Base-by-base conservation (phyloP, 306 rosid genomes). In the Astragalus membranaceus region DNA sequence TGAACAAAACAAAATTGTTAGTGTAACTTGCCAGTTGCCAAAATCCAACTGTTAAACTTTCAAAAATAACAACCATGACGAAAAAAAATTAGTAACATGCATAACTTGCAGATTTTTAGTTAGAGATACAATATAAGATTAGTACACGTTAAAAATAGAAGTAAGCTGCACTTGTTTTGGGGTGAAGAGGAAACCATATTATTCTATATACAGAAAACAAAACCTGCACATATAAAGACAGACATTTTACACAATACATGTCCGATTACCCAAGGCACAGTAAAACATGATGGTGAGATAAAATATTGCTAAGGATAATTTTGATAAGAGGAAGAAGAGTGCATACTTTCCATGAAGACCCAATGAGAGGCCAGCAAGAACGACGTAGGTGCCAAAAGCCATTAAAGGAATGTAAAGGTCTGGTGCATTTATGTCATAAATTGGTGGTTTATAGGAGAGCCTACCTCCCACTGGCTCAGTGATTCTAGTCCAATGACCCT, bases 401-500 rank as follows among this genome's bases (percentile, higher is more conserved):
- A 94, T 94, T 48, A 91, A 79, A 11, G 99, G 99, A 75, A 94
- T 88, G 78, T 94, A 94, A 14, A 94, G 82, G 72, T 94, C 99
- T 23, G 99, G 99, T 39, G 99, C 99, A 67, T 94, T 94, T 74
- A 94, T 94, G 72, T 94, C 99, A 81, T 87, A 91, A 51, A 94
- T 75, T 35, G 97, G 99, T 49, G 99, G 97, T 74, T 89, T 94
- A 80, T 94, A 94, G 23, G 97, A 88, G 0, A 94, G 92, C 73
- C 99, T 84, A 64, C 99, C 99, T 47, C 99, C 99, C 0, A 91
- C 97, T 51, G 99, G 99, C 78, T 94, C 97, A 15, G 97, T 88
- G 60, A 94, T 89, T 70, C 99, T 75, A 43, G 99, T 94, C 99
- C 99, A 94, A 67, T 94, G 97, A 50, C 99, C 99, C 99, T 94